A percentile compares a stretch with the other conserved stretches of the same genome.
Conservation (phyloP, 2,329 filamentous ascomycete genomes). For the Fusarium ramigenum region DNA sequence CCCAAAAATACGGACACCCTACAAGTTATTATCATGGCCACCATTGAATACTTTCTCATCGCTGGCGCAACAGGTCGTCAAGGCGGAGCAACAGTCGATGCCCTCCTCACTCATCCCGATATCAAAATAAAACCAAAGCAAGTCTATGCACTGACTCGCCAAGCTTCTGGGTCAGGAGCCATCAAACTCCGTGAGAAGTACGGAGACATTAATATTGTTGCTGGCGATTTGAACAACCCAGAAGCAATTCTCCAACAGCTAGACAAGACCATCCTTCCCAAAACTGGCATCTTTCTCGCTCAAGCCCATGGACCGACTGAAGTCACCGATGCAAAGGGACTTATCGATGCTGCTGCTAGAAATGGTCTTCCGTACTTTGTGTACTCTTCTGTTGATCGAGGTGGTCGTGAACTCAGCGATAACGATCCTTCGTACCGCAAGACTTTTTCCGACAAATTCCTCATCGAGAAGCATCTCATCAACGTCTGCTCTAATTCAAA, state of each 20-base stretch:
- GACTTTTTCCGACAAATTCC: slow-evolving; percentile 59
- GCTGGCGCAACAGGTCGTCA: slow-evolving; percentile 46
- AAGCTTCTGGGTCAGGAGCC: slow-evolving; percentile 55
- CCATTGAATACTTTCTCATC: slow-evolving; percentile 31
- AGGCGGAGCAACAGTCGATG: slow-evolving; percentile 43
- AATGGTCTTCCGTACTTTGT: slow-evolving; percentile 65
- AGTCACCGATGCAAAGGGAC: slow-evolving; percentile 58
- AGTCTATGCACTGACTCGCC: slow-evolving; percentile 61
- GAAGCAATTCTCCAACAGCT: slow-evolving; percentile 55
- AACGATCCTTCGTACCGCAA: slow-evolving; percentile 40
- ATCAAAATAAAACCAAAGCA: slow-evolving; percentile 55
- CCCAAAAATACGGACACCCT: too few relatives aligned
- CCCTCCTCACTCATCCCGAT: slow-evolving; percentile 36
- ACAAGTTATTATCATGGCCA: background rate
- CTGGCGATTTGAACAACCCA: slow-evolving; percentile 63
- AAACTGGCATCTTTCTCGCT: slow-evolving; percentile 36
- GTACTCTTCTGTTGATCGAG: slow-evolving; percentile 72
- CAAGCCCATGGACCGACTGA: slow-evolving; percentile 51
- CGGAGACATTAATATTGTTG: slow-evolving; percentile 59
- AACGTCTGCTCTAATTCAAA: slow-evolving; percentile 41
- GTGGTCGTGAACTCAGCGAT: slow-evolving; percentile 64
- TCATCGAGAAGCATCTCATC: slow-evolving; percentile 67
- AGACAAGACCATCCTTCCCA: slow-evolving; percentile 11
- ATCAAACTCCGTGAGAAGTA: slow-evolving; percentile 45
- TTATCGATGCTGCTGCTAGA: slow-evolving; percentile 61